Base-by-base conservation (phyloP, 495 filamentous ascomycete species). In the Penicillium nucicola region DNA sequence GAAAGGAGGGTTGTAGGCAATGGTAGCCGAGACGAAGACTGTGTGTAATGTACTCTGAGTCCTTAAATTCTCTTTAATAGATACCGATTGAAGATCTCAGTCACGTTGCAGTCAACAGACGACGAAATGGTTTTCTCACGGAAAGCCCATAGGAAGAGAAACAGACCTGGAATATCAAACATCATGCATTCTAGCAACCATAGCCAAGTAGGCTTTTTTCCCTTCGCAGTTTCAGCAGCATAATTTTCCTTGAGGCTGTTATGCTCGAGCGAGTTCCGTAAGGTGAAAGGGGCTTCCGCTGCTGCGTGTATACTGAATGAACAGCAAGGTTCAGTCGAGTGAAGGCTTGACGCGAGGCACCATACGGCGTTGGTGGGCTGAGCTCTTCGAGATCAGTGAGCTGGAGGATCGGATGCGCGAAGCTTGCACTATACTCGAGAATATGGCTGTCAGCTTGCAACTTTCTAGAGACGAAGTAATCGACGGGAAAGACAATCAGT, bases 331-430 rank as follows among this genome's bases (percentile, higher is more conserved):
- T 42, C 28, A 23, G 13, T 42, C 40, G 40, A 5, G 40, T 42
- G n/a, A 23, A 30, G 22, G 40, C 40, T 42, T 30, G 40, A 42
- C 40, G 40, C 40, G 40, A 40, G 37, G 19, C 37, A 40, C 22
- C 37, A 40, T 22, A 20, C n/a, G 31, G 40, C 23, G 15, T 42
- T 23, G 40, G 23, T 42, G 20, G 22, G 15, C n/a, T 42, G 40
- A 30, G 40, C 20, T n/a, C 23, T 30, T 42, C 40, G n/a, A n/a
- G 40, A 23, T 30, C 40, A 17, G 40, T 23, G 22, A 13, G 25
- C 28, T 42, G 40, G 40, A 42, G 14, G 40, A 13, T 30, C 13
- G 14, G 15, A 42, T 42, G 40, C 14, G 40, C 23, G 14, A 30
- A 23, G 40, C n/a, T 42, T n/a, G 1, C 28, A n/a, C 14, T 17